These are phyloP conservation scores for Sistotremastrum suecicum DNA, from an alignment of 768 basidiomycete genomes.

Conservation along the genomic window DNA sequence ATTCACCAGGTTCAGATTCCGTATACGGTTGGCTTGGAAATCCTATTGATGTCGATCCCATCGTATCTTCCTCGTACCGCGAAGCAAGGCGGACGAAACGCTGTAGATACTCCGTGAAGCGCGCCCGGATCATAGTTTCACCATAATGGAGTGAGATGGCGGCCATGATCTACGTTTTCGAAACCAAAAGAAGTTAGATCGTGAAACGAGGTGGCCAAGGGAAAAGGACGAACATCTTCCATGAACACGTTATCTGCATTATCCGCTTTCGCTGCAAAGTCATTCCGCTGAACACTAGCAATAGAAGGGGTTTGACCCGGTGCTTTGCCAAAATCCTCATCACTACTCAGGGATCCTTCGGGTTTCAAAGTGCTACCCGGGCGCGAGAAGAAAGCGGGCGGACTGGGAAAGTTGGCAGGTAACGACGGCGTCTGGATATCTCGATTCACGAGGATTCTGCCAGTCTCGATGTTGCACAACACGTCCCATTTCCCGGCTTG, in stretches of 20 bases:
- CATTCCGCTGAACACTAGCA: constrained; percentile 27
- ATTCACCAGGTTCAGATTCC: constrained; percentile 25
- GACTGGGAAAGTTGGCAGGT: constrained; percentile 28
- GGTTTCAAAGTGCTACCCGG: constrained; percentile 45
- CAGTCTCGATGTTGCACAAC: constrained; percentile 79
- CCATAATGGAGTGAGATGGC: constrained; percentile 90
- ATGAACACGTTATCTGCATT: constrained; percentile 77
- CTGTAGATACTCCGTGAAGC: constrained; percentile 78
- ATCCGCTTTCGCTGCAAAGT: constrained; percentile 42
- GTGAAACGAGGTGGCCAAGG: neutral
- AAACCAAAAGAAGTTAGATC: neutral
- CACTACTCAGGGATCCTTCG: constrained; percentile 46
- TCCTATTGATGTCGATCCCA: constrained; percentile 62
- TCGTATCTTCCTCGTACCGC: constrained; percentile 75
- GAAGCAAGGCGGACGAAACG: constrained; percentile 86
- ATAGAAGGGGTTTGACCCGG: constrained; percentile 35
- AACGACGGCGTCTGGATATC: constrained; percentile 50
- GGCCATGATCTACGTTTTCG: constrained; percentile 47
- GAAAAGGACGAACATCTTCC: constrained; percentile 61
- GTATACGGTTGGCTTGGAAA: constrained; percentile 45
- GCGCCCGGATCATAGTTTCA: constrained; percentile 72
- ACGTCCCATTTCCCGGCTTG: constrained; percentile 82
- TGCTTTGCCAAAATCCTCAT: constrained; percentile 55
- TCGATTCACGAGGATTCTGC: constrained; percentile 75
- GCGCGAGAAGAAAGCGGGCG: constrained; percentile 33